A percentile compares a stretch with the other conserved stretches of the same genome.
These are phyloP conservation scores for Trametes meyenii DNA, from an alignment of 768 basidiomycete genomes.

Conservation along the genomic window DNA sequence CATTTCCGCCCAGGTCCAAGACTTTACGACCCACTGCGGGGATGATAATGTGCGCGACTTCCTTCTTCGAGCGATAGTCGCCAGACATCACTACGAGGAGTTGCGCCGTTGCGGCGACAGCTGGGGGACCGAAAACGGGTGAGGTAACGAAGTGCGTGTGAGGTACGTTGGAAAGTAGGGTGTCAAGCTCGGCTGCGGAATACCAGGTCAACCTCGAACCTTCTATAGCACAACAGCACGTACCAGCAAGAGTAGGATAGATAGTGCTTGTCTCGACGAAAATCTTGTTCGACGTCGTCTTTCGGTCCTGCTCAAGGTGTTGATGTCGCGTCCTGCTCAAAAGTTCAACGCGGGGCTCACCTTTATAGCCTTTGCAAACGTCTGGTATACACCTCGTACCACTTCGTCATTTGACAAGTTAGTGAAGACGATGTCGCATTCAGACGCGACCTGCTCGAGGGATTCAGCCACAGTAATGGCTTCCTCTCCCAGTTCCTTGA, in stretches of 20 bases:
- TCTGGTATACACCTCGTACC: constrained; percentile 62
- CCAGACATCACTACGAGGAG: constrained; percentile 81
- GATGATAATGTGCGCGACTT: constrained; percentile 74
- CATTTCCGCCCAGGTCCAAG: constrained; percentile 80
- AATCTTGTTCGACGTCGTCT: constrained; percentile 59
- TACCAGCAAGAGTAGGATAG: constrained; percentile 32
- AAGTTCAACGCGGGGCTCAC: constrained; percentile 37
- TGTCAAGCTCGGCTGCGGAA: constrained; percentile 67
- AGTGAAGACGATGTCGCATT: constrained; percentile 78
- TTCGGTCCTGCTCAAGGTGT: constrained; percentile 30
- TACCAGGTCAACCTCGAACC: constrained; percentile 39
- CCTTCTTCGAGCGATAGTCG: constrained; percentile 80
- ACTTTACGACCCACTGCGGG: constrained; percentile 79
- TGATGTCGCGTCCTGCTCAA: constrained; percentile 1
- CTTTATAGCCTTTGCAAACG: constrained; percentile 60
- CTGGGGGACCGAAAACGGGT: constrained; percentile 78
- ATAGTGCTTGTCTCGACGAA: constrained; percentile 89
- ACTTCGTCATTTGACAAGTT: constrained; percentile 73
- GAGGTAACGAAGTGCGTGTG: constrained; percentile 69
- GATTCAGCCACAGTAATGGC: constrained; percentile 58
- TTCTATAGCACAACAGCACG: constrained; percentile 50
- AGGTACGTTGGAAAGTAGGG: constrained; percentile 57
- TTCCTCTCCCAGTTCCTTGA: constrained; percentile 55
- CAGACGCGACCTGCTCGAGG: constrained; percentile 58
- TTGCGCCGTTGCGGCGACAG: constrained; percentile 62